Percentiles rank a stretch among this genome's conserved stretches.
These are phyloP conservation scores for Stagonosporopsis chrysanthemi DNA, from an alignment of 2,329 filamentous ascomycete species.

Conservation along the genomic window DNA sequence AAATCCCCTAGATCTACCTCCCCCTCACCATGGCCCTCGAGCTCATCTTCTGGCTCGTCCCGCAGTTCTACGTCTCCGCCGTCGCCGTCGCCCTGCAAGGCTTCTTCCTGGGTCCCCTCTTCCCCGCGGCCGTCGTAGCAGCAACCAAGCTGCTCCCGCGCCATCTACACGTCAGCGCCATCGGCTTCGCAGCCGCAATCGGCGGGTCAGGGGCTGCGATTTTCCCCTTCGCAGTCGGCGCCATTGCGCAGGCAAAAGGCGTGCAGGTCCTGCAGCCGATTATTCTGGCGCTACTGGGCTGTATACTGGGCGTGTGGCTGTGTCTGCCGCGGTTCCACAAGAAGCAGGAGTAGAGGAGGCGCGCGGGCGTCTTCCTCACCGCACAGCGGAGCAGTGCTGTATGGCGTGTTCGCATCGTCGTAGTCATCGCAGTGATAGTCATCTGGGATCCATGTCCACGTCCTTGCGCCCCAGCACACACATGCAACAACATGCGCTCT, in stretches of 20 bases:
- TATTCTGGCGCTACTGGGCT: constrained; percentile 61
- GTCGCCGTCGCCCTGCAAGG: constrained; percentile 76
- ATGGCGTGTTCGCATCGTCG: no score
- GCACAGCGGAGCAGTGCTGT: no score
- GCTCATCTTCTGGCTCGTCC: constrained; percentile 82
- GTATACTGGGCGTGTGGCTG: constrained; percentile 61
- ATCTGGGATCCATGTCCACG: no score
- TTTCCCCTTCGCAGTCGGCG: constrained; percentile 71
- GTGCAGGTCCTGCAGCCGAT: constrained; percentile 68
- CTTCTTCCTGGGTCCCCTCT: constrained; percentile 81
- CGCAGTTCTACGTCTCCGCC: constrained; percentile 75
- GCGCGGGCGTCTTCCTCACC: no score
- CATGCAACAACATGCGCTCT: no score
- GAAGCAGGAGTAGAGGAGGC: constrained; percentile 46
- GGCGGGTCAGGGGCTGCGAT: constrained; percentile 75
- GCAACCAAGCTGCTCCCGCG: constrained; percentile 77
- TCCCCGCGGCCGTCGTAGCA: constrained; percentile 76
- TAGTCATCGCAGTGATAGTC: no score
- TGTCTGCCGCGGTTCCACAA: constrained; percentile 56
- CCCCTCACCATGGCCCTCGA: constrained; percentile 68
- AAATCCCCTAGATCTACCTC: constrained; percentile 64
- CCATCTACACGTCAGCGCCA: constrained; percentile 77
- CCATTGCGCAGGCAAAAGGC: constrained; percentile 68
- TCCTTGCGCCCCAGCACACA: no score
- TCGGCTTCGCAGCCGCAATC: constrained; percentile 81